phyloP scores from a whole-genome alignment of 768 basidiomycete species.

The Calvatia gigantea region DNA sequence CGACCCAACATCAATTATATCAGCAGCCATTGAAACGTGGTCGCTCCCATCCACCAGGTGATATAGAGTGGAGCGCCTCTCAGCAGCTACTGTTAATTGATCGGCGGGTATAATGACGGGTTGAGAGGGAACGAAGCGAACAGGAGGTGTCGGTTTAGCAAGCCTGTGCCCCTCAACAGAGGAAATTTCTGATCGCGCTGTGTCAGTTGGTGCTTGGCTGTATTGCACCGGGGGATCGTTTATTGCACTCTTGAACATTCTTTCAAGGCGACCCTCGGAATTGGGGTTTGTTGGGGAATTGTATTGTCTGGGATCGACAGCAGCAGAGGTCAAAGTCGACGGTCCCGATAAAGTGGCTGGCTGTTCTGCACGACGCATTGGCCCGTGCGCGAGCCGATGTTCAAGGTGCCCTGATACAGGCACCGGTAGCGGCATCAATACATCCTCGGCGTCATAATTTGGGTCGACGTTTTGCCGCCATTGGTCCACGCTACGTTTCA shows the following conservation, averaged over 20 bases:
- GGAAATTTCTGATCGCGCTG: not conserved
- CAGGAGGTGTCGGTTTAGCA: not conserved
- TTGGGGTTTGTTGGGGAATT: not conserved
- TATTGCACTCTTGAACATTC: not conserved
- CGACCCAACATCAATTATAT: not conserved
- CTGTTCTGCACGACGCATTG: not conserved
- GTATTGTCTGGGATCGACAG: not conserved
- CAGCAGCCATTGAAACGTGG: constrained; percentile 1
- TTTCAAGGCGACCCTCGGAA: not conserved
- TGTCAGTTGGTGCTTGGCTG: not conserved
- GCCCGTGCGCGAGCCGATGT: not conserved
- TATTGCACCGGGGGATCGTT: not conserved
- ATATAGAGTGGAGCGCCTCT: not conserved
- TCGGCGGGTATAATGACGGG: not conserved
- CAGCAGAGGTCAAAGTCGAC: not conserved
- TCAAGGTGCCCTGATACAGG: not conserved
- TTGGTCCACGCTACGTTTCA: not conserved
- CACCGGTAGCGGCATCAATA: constrained; percentile 4
- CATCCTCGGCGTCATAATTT: not conserved
- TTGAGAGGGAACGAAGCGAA: not conserved
- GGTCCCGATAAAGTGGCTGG: not conserved
- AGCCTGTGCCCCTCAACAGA: not conserved
- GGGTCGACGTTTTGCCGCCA: constrained; percentile 4
- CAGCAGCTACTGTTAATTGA: not conserved
- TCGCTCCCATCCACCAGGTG: not conserved